Conservation (phyloP, 2,329 filamentous ascomycete genomes). For the Fusarium coffeatum region DNA sequence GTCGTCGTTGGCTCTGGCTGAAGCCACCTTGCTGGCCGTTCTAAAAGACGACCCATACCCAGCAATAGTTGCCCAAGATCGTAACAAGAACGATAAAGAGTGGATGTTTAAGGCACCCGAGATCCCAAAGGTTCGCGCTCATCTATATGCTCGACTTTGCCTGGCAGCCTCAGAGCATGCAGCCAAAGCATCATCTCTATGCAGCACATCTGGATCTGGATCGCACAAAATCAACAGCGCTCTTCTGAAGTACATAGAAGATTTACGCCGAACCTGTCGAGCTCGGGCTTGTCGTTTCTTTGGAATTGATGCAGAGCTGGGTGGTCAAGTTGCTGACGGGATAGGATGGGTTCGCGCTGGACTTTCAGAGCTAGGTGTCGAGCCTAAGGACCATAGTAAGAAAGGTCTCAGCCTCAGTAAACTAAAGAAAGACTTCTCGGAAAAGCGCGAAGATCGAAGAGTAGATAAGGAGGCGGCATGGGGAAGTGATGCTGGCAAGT, state of each 20-base stretch:
- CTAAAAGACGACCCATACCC: slow-evolving; percentile 96
- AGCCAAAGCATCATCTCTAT: slow-evolving; percentile 71
- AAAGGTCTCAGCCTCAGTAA: slow-evolving; percentile 69
- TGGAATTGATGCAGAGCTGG: slow-evolving; percentile 86
- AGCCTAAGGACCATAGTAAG: slow-evolving; percentile 60
- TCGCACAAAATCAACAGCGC: slow-evolving; percentile 70
- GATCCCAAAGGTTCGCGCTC: slow-evolving; percentile 87
- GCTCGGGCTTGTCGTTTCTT: slow-evolving; percentile 92
- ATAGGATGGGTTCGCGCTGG: slow-evolving; percentile 89
- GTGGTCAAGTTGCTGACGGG: slow-evolving; percentile 82
- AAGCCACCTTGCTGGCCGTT: slow-evolving; percentile 90
- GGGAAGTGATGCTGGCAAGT: slow-evolving; percentile 84
- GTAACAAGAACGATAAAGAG: slow-evolving; percentile 86
- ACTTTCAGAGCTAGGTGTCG: slow-evolving; percentile 77
- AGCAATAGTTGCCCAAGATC: slow-evolving; percentile 79
- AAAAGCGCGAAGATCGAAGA: slow-evolving; percentile 81
- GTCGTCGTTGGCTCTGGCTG: slow-evolving; percentile 78
- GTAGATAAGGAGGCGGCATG: slow-evolving; percentile 79
- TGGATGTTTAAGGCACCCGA: slow-evolving; percentile 97
- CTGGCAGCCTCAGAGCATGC: slow-evolving; percentile 91
- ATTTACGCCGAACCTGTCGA: slow-evolving; percentile 78
- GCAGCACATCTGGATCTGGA: slow-evolving; percentile 54
- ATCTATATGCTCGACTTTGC: slow-evolving; percentile 88
- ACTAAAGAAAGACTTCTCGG: slow-evolving; percentile 78
- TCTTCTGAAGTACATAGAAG: slow-evolving; percentile 78